Conservation (phyloP, 2,329 filamentous ascomycete species). For the Penicillium griseofulvum region DNA sequence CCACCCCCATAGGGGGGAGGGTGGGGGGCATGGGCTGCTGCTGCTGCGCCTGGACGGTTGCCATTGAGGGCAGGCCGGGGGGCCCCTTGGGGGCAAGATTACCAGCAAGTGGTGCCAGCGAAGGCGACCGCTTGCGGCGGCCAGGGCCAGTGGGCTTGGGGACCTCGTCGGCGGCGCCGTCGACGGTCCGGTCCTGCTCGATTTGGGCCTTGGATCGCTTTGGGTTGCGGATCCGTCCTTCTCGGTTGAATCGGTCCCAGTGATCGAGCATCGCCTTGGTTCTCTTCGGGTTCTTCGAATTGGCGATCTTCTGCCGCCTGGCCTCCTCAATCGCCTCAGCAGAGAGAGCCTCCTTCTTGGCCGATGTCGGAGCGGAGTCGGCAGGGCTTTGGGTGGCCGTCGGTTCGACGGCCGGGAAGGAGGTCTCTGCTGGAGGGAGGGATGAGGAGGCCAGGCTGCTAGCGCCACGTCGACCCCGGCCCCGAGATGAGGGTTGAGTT, state of each 20-base stretch:
- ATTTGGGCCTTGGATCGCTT: constrained; percentile 47
- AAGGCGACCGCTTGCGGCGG: constrained; percentile 28
- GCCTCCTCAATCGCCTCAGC: constrained; percentile 31
- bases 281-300: constrained; percentile 46
- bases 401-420: constrained; percentile 14
- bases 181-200: constrained; percentile 38
- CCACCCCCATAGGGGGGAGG: constrained; percentile 18
- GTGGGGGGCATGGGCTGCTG: constrained; percentile 17
- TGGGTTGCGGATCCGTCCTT: constrained; percentile 44
- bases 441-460: constrained; percentile 12
- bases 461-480: constrained; percentile 24
- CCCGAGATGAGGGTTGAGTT: constrained; percentile 20
- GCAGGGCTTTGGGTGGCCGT: constrained; percentile 10
- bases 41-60: constrained; percentile 13
- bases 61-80: constrained; percentile 17
- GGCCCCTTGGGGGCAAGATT: constrained; percentile 24
- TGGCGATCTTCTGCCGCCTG: constrained; percentile 40
- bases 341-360: constrained; percentile 18
- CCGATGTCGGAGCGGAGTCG: constrained; percentile 9
- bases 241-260: constrained; percentile 44
- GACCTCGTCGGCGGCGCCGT: constrained; percentile 25
- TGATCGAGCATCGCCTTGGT: constrained; percentile 48
- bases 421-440: constrained; percentile 11
- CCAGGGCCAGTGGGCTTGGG: constrained; percentile 20
- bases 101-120: constrained; percentile 19